A percentile compares a stretch with the other conserved stretches of the same genome.
phyloP scores from a whole-genome alignment of 495 filamentous ascomycete genomes.

The Aspergillus bridgeri region DNA sequence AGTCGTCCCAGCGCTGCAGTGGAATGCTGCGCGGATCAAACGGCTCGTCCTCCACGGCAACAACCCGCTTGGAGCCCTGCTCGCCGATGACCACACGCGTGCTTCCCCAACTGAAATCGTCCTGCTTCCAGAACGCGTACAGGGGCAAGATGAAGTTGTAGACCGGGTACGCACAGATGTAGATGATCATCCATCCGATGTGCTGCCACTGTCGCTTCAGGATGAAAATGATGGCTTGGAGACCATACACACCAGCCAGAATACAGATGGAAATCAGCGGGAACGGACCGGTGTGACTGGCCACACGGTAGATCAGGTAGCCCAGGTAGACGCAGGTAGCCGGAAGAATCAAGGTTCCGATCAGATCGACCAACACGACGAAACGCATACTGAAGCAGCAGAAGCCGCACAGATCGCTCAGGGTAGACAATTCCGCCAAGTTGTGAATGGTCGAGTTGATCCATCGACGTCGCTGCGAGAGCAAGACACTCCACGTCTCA shows the following conservation, averaged over 20 bases:
- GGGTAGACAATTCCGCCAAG: slow-evolving; percentile 77
- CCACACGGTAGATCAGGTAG: slow-evolving; percentile 87
- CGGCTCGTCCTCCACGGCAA: slow-evolving; percentile 80
- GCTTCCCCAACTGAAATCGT: slow-evolving; percentile 98
- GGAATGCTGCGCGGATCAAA: slow-evolving; percentile 93
- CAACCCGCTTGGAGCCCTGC: slow-evolving; percentile 80
- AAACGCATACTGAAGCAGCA: slow-evolving; percentile 99
- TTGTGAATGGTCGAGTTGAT: slow-evolving; percentile 99
- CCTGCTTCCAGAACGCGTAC: slow-evolving; percentile 99
- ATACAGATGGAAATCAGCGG: slow-evolving; percentile 86
- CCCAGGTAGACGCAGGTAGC: slow-evolving; percentile 88
- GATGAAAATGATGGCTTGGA: slow-evolving; percentile 97
- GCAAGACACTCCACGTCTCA: slow-evolving; percentile 84
- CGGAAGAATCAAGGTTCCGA: slow-evolving; percentile 88
- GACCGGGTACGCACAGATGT: slow-evolving; percentile 88
- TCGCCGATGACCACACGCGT: slow-evolving; percentile 96
- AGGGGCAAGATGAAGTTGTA: slow-evolving; percentile 89
- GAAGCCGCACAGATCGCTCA: slow-evolving; percentile 94
- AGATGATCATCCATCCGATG: slow-evolving; percentile 99
- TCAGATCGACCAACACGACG: slow-evolving; percentile 89
- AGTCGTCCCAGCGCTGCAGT: slow-evolving; percentile 95
- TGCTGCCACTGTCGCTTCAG: slow-evolving; percentile 96
- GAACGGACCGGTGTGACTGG: slow-evolving; percentile 68
- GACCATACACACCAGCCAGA: slow-evolving; percentile 89
- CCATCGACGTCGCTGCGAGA: slow-evolving; percentile 95